Conservation (phyloP, 495 filamentous ascomycete species). For the Neurospora sp. region DNA sequence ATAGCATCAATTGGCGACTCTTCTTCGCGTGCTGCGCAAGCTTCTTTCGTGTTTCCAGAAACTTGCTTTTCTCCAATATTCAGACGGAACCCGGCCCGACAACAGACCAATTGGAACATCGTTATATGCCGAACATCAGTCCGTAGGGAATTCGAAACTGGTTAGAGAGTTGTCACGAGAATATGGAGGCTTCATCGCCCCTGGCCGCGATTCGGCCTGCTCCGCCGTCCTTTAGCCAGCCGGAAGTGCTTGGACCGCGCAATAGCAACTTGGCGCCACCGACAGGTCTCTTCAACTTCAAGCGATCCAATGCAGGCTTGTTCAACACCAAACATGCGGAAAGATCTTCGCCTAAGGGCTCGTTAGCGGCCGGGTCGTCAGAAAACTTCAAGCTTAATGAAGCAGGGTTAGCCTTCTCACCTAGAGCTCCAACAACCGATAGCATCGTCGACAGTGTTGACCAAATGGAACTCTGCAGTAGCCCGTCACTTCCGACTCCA, state of each 20-base stretch:
- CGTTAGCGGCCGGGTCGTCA: constrained; percentile 84
- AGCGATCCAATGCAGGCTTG: constrained; percentile 50
- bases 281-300: constrained; percentile 47
- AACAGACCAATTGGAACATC: neutral
- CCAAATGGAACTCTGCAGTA: constrained; percentile 29
- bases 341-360: constrained; percentile 83
- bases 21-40: neutral
- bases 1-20: neutral
- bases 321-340: constrained; percentile 63
- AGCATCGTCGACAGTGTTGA: constrained; percentile 12
- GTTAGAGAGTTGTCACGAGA: neutral
- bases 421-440: constrained; percentile 4
- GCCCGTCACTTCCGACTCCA: constrained; percentile 84
- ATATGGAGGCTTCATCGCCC: constrained; percentile 89
- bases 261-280: constrained; percentile 45
- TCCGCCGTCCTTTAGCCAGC: constrained; percentile 41
- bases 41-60: neutral
- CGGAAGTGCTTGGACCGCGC: constrained; percentile 32
- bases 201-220: constrained; percentile 87
- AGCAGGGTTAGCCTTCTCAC: constrained; percentile 53
- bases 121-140: neutral
- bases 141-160: neutral
- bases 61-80: neutral
- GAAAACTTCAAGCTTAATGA: constrained; percentile 91
- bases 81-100: neutral